These are phyloP conservation scores for Trichoderma polysporum DNA, from an alignment of 2,329 filamentous ascomycete genomes.

Conservation along the genomic window DNA sequence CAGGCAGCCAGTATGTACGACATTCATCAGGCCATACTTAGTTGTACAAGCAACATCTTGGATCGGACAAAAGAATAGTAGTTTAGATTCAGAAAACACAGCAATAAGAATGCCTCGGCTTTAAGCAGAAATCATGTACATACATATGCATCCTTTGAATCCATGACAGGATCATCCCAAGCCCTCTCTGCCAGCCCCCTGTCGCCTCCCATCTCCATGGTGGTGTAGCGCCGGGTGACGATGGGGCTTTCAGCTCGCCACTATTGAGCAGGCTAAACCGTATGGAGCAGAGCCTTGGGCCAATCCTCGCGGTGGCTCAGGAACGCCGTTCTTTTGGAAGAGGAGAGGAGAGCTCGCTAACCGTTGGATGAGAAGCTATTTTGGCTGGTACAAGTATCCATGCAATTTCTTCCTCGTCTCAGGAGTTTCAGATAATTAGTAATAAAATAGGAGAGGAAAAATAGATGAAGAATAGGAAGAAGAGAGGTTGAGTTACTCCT, in stretches of 20 bases:
- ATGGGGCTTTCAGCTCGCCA: constrained; percentile 7
- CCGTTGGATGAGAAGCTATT: not conserved
- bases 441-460: not conserved
- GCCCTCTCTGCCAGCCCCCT: too few species aligned
- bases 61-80: not conserved
- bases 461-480: not conserved
- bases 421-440: too few species aligned
- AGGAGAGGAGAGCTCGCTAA: not conserved
- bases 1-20: not conserved
- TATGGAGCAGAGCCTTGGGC: not conserved
- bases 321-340: not conserved
- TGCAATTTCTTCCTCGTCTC: too few species aligned
- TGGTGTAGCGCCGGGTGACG: not conserved
- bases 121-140: not conserved
- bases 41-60: not conserved
- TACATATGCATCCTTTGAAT: not conserved
- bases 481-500: not conserved
- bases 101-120: not conserved
- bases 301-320: not conserved
- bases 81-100: not conserved
- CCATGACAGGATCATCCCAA: too few species aligned
- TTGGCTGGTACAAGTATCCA: too few species aligned
- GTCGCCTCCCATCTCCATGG: too few species aligned
- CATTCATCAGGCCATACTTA: not conserved
- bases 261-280: not conserved